Conservation (phyloP, 768 basidiomycete genomes). For the Rhizopogon sp. region DNA sequence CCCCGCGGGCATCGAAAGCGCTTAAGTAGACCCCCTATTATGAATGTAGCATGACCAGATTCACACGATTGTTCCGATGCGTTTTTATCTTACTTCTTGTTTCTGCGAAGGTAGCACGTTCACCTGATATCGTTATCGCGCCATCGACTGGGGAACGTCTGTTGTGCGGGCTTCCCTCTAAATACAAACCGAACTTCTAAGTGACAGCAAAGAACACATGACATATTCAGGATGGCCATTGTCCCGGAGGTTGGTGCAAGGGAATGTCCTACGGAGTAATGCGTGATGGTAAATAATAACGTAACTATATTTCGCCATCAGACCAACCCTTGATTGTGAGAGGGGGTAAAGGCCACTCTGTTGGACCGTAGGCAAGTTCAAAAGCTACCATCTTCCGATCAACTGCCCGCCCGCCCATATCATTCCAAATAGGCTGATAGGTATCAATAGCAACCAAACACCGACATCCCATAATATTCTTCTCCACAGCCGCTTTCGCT, state of each 20-base stretch:
- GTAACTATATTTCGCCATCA: too few species aligned
- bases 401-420: constrained; percentile 56
- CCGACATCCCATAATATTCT: constrained; percentile 82
- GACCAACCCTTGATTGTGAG: neutral
- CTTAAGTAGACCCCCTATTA: neutral
- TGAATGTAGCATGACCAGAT: neutral
- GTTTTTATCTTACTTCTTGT: neutral
- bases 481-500: constrained; percentile 64
- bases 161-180: neutral
- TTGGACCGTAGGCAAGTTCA: too few species aligned
- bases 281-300: neutral
- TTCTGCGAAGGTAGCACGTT: neutral
- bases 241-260: neutral
- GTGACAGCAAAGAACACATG: neutral
- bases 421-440: constrained; percentile 50
- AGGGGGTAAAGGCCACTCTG: neutral
- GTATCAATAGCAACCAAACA: constrained; percentile 69
- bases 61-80: neutral
- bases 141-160: neutral
- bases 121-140: neutral
- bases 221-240: neutral
- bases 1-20: neutral
- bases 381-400: constrained; percentile 44
- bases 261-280: neutral
- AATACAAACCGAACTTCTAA: neutral